phyloP scores from a whole-genome alignment of 2,329 filamentous ascomycete species.

The Diaporthe helianthi region DNA sequence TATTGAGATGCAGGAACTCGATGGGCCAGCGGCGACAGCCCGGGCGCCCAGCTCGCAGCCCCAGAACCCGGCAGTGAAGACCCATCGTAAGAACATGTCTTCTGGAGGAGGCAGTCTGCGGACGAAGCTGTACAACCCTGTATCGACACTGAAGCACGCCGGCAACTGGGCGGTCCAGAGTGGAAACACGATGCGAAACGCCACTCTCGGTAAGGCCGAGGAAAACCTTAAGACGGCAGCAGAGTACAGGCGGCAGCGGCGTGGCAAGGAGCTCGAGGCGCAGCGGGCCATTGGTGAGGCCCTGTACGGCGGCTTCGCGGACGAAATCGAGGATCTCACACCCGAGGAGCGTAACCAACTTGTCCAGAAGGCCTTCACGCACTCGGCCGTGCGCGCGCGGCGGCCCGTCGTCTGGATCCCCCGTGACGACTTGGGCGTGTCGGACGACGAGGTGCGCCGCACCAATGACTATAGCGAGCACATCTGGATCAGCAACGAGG shows the following conservation, averaged over 20 bases:
- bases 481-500: constrained; percentile 95
- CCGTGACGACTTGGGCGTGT: constrained; percentile 85
- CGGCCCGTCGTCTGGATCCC: constrained; percentile 95
- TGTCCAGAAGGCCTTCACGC: constrained; percentile 87
- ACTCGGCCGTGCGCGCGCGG: constrained; percentile 83
- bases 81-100: constrained; percentile 30
- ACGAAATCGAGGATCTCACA: constrained; percentile 93
- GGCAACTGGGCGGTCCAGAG: constrained; percentile 57
- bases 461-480: constrained; percentile 78
- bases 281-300: constrained; percentile 79
- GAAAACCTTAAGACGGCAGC: constrained; percentile 51
- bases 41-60: not conserved
- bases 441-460: constrained; percentile 85
- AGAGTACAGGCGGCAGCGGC: constrained; percentile 56
- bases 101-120: constrained; percentile 31
- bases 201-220: constrained; percentile 52
- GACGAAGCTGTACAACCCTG: constrained; percentile 24
- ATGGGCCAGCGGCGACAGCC: constrained; percentile 31
- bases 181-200: constrained; percentile 55
- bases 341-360: constrained; percentile 87
- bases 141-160: constrained; percentile 51
- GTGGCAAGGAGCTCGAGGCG: constrained; percentile 70
- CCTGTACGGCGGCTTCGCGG: constrained; percentile 85
- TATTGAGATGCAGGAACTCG: constrained; percentile 47
- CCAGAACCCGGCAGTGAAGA: constrained; percentile 4